phyloP scores from a whole-genome alignment of 2,329 filamentous ascomycete species.

The Colletotrichum caudatum region DNA sequence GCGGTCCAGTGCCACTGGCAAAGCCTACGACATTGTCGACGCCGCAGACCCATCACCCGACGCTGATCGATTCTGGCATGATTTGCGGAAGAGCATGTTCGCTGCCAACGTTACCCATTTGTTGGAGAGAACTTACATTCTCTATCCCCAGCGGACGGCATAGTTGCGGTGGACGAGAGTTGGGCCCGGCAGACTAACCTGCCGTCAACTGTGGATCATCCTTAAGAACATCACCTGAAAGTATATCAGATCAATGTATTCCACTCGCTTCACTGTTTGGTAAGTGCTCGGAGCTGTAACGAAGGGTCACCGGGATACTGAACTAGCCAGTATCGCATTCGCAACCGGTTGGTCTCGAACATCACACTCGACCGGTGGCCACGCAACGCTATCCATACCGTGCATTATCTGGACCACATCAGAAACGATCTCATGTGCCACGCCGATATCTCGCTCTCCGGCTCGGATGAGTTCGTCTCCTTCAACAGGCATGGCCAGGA shows the following conservation, averaged over 20 bases:
- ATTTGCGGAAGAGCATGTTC: background rate
- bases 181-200: slow-evolving; percentile 2
- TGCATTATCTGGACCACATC: slow-evolving; percentile 26
- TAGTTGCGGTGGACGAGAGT: background rate
- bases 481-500: slow-evolving; percentile 1
- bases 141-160: background rate
- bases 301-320: background rate
- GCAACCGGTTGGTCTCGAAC: slow-evolving; percentile 14
- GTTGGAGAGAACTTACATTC: background rate
- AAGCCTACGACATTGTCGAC: background rate
- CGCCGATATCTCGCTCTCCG: slow-evolving; percentile 10
- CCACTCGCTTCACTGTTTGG: slow-evolving; percentile 23
- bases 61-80: background rate
- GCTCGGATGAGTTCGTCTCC: background rate
- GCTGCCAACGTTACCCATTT: background rate
- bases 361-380: slow-evolving; percentile 18
- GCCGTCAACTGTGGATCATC: slow-evolving; percentile 3
- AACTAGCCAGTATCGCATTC: slow-evolving; percentile 1
- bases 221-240: background rate
- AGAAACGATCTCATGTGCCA: slow-evolving; percentile 22
- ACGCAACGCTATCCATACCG: slow-evolving; percentile 20
- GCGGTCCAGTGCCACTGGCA: background rate
- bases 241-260: slow-evolving; percentile 22
- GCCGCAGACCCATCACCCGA: background rate
- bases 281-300: background rate